Base-by-base conservation (phyloP, 768 basidiomycete genomes). In the Suillus luteus region DNA sequence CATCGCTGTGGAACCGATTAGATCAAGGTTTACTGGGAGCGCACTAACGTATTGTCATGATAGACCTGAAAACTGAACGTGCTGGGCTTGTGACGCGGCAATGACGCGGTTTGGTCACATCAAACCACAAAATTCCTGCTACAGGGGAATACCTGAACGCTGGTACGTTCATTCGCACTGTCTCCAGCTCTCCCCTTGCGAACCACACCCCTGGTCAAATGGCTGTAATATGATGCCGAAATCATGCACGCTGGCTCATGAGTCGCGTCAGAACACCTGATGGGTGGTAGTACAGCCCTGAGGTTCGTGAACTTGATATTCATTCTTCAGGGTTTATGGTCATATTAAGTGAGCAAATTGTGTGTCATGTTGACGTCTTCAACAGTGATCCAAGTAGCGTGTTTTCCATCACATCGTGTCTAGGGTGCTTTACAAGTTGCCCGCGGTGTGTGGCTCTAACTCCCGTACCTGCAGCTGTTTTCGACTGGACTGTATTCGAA, bases 11-110 rank as follows among this genome's bases (percentile, higher is more conserved):
- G 73, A 77, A 73, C 69, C 70, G 76, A 65, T 72, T 78, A 66
- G 73, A 76, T 68, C 69, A 75, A 60, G 64, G 67, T 65, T 70
- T 70, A 9, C 73, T 76, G 61, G 64, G 70, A 35, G 71, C 70
- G 15, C 70, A 74, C 66, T 74, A 73, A 69, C 72, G 73, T 64
- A 69, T 75, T 60, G 76, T 79, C 68, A 76, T 79, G 75, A 71
- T 73, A 67, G 74, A 75, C 69, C 66, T 71, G 24, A 49, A 63
- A 64, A 62, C 43, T 73, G 60, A 68, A 72, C 59, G 61, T 68
- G 52, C 68, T 71, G 67, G 62, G 27, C 24, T 57, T 22, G 33
- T 62, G 61, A 57, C 49, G 46, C 33, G 15, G 40, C n/a, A 10
- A 17, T 61, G 60, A 46, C 43, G 17, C 14, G 2, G 33, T 57